Conservation (phyloP, 2,329 filamentous ascomycete species). For the Cladosporium velox region DNA sequence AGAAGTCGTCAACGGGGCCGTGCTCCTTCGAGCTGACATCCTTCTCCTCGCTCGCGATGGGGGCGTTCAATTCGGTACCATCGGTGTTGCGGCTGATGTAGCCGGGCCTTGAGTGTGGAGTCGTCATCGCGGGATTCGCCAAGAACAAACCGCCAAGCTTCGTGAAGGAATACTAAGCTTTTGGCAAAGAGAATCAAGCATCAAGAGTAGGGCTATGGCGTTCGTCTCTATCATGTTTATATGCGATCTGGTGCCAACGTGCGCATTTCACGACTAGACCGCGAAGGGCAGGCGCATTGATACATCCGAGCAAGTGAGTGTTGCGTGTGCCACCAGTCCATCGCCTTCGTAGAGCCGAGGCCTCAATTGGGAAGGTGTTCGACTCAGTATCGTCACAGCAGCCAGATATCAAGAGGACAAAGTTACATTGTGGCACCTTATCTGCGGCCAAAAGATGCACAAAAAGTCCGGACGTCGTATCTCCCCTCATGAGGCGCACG, state of each 20-base stretch:
- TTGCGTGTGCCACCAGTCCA: neutral
- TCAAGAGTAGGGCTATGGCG: neutral
- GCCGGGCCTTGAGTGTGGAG: neutral
- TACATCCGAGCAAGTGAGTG: neutral
- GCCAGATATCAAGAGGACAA: neutral
- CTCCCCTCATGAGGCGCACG: neutral
- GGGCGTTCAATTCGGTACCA: neutral
- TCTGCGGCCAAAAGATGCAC: neutral
- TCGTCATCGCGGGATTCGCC: neutral
- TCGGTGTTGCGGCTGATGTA: neutral
- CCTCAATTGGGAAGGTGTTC: neutral
- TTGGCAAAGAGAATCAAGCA: neutral
- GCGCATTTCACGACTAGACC: neutral
- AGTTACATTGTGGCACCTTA: neutral
- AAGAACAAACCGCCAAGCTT: neutral
- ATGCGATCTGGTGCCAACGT: neutral
- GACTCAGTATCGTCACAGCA: neutral
- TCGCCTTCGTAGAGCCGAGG: neutral
- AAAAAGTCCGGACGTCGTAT: neutral
- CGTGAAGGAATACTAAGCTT: neutral
- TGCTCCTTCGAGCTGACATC: neutral
- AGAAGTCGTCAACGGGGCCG: neutral
- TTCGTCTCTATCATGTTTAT: neutral
- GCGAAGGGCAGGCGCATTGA: neutral
- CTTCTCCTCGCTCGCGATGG: neutral